A percentile compares a stretch with the other conserved stretches of the same genome.
phyloP scores from a whole-genome alignment of 2,329 filamentous ascomycete genomes.

The Sporothrix inflata region DNA sequence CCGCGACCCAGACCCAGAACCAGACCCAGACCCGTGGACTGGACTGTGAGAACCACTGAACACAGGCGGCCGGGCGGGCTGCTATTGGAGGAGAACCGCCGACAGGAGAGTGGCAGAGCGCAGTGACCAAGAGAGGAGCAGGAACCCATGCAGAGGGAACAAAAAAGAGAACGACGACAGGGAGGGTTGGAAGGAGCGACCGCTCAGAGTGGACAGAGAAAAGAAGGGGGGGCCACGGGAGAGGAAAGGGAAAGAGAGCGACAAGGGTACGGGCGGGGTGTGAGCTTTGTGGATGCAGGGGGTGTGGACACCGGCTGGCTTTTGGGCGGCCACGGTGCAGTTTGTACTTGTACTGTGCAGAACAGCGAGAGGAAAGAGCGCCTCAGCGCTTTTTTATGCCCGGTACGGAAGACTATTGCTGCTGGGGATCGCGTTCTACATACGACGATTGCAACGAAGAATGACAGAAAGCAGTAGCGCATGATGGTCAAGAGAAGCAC shows the following conservation, averaged over 20 bases:
- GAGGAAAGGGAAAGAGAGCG: not conserved
- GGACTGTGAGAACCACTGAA: conserved; percentile 23
- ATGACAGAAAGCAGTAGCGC: not conserved
- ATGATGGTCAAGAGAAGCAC: not conserved
- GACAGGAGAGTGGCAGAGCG: conserved; percentile 10
- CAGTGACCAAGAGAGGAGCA: conserved; percentile 2
- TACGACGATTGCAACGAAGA: not conserved
- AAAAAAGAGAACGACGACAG: not conserved
- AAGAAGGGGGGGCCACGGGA: not conserved
- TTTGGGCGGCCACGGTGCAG: not conserved
- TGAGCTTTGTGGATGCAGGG: conserved; percentile 11
- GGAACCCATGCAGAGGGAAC: not conserved
- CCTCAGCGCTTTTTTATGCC: not conserved
- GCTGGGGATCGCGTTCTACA: not conserved
- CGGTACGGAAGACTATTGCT: not conserved
- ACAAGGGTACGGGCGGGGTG: not conserved
- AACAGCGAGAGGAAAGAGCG: not conserved
- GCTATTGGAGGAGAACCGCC: conserved; percentile 26
- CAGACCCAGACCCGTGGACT: conserved; percentile 30
- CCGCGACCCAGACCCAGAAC: conserved; percentile 12
- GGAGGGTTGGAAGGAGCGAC: not conserved
- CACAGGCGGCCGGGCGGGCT: not conserved
- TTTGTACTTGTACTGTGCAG: not conserved
- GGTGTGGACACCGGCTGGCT: conserved; percentile 6
- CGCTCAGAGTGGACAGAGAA: not conserved